A percentile compares a stretch with the other conserved stretches of the same genome.
These are phyloP conservation scores for Lentinula lateritia DNA, from an alignment of 768 basidiomycete genomes.

Conservation along the genomic window DNA sequence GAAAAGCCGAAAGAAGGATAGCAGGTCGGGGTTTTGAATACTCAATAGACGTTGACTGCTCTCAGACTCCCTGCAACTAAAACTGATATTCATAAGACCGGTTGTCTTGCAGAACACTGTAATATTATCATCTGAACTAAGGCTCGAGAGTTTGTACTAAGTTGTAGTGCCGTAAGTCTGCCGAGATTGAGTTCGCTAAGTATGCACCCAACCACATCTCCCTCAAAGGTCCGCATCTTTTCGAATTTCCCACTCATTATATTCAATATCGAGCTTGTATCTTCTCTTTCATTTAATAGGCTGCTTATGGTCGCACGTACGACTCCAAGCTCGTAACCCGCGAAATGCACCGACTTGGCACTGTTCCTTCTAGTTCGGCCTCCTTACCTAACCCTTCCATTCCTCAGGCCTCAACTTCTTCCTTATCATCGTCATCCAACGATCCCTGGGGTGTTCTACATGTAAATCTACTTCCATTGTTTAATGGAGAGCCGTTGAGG, in stretches of 20 bases:
- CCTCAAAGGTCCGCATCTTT: conserved; percentile 37
- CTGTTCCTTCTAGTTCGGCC: conserved; percentile 39
- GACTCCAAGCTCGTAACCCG: conserved; percentile 76
- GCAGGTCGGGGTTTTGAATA: neutral
- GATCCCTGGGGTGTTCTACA: conserved; percentile 85
- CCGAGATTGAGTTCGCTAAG: conserved; percentile 24
- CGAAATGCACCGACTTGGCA: conserved; percentile 82
- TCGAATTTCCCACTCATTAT: conserved; percentile 6
- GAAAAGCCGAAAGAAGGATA: neutral
- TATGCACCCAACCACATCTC: conserved; percentile 25
- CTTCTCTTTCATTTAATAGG: conserved; percentile 20
- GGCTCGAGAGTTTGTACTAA: no score
- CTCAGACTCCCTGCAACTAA: no score
- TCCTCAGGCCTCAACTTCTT: conserved; percentile 31
- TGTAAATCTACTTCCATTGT: conserved; percentile 83
- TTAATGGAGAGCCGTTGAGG: conserved; percentile 84
- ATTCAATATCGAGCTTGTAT: conserved; percentile 1
- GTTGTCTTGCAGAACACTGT: no score
- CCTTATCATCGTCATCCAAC: conserved; percentile 26
- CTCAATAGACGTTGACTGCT: neutral
- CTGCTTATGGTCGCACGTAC: conserved; percentile 66
- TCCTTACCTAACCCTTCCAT: conserved; percentile 31
- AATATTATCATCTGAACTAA: no score
- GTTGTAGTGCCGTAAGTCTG: neutral
- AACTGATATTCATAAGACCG: no score